phyloP scores from a whole-genome alignment of 176 grass and related monocot genomes.

The Guadua angustifolia region DNA sequence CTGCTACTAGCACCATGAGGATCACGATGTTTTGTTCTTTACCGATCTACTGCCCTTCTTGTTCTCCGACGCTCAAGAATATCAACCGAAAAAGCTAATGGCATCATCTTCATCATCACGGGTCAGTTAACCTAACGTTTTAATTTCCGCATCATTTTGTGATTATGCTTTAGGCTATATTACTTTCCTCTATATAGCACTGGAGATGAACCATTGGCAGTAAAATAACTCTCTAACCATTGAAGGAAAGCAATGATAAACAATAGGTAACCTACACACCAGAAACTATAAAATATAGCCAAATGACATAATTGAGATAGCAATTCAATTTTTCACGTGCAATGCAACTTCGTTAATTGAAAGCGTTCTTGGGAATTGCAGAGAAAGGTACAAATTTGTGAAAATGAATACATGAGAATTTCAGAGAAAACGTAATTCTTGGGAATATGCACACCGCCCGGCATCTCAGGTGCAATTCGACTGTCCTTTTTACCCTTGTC shows the following conservation, averaged over 20 bases:
- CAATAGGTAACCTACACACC: neutral
- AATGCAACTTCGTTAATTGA: neutral
- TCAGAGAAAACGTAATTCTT: neutral
- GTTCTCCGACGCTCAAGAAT: no score
- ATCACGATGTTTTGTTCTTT: no score
- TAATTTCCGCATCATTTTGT: no score
- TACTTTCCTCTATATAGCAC: neutral
- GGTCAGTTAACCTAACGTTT: no score
- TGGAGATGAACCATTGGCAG: neutral
- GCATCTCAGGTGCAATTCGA: constrained; percentile 13
- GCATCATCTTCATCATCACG: no score
- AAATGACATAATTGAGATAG: constrained; percentile 12
- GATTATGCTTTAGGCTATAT: no score
- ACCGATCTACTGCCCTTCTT: no score
- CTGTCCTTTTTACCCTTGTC: constrained; percentile 9
- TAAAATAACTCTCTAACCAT: neutral
- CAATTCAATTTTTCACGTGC: neutral
- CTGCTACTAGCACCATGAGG: no score
- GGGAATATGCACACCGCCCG: neutral
- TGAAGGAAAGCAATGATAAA: neutral
- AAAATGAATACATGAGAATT: neutral
- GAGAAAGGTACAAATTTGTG: neutral
- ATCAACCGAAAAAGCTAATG: no score
- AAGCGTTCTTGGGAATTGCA: neutral
- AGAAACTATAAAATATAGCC: neutral